Evolutionary conservation across 495 filamentous ascomycete genomes (phyloP), one percentile per base, ranked within the genome.

Genomic region (Penicillium herquei): DNA sequence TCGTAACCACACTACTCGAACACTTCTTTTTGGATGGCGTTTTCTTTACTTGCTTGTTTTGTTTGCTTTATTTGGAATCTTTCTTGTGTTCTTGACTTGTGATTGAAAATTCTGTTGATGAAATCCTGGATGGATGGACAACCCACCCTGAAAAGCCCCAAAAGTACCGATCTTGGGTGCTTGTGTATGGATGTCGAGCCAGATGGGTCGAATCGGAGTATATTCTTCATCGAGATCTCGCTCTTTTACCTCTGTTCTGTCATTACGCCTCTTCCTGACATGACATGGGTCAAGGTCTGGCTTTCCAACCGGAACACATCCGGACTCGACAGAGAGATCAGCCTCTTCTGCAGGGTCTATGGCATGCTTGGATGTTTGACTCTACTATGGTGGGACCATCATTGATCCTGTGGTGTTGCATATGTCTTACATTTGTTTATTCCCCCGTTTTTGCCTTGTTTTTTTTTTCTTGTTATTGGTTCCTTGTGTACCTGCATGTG

Each of bases 401-500:
- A 37, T 51, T 51, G 26, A 11, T 7, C 26, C 7, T 12, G 7
- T 49, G n/a, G 45, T 49, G 26, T 49, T 33, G 31, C 49, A 41
- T 51, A 7, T 51, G 49, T 40, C 49, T 49, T 51, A 26, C 21
- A 14, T 39, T 37, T 32, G 9, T 7, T 10, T 40, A 18, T 30
- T 32, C 12, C 31, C 8, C 13, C 7, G 10, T 51, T 37, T 17
- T n/a, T 9, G 43, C 5, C 16, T 32, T 51, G n/a, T 39, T 9
- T 30, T 26, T 30, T 7, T 21, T 35, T 14, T 34, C 14, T 6
- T 13, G n/a, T 17, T 50, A 3, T 17, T 13, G 18, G 8, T 39
- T 4, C 34, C 13, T 50, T 50, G 33, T 51, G 35, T 51, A 51
- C 18, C 14, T 41, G 37, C 49, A 51, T 51, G 37, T 51, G 14